phyloP scores from a whole-genome alignment of 1,284 basidiomycete genomes.

The Rhizoctonia solani region DNA sequence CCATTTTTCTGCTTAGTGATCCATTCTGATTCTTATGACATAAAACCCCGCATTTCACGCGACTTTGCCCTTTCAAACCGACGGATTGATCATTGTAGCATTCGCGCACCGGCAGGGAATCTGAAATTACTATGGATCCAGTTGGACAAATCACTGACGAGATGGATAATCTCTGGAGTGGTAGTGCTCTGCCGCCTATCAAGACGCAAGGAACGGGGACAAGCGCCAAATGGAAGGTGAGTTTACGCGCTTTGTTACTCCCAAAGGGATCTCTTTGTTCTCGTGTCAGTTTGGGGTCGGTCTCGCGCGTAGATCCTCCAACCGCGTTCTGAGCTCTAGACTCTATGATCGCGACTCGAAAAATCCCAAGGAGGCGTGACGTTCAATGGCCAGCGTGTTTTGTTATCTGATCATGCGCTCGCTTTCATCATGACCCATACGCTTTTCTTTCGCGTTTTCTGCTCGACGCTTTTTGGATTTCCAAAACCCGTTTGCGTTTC shows the following conservation, averaged over 20 bases:
- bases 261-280: background rate
- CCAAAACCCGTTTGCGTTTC: background rate
- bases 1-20: conserved; percentile 4
- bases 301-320: background rate
- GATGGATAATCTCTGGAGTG: conserved; percentile 18
- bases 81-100: background rate
- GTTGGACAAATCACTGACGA: conserved; percentile 15
- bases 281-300: background rate
- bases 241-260: background rate
- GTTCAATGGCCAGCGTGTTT: background rate
- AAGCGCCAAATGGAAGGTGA: conserved; percentile 28
- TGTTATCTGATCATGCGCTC: background rate
- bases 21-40: conserved; percentile 2
- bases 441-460: background rate
- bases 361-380: background rate
- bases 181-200: conserved; percentile 11
- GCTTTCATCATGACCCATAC: background rate
- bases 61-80: background rate
- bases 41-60: conserved; percentile 5
- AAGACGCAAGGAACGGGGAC: conserved; percentile 28
- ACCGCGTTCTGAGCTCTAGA: background rate
- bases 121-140: conserved; percentile 4
- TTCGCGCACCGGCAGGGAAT: conserved; percentile 16
- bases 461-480: background rate
- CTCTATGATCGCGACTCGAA: background rate